Evolutionary conservation across 352 stramenopile species (phyloP), one percentile per base, ranked within the genome.

Genomic region (Phytophthora nicotianae): DNA sequence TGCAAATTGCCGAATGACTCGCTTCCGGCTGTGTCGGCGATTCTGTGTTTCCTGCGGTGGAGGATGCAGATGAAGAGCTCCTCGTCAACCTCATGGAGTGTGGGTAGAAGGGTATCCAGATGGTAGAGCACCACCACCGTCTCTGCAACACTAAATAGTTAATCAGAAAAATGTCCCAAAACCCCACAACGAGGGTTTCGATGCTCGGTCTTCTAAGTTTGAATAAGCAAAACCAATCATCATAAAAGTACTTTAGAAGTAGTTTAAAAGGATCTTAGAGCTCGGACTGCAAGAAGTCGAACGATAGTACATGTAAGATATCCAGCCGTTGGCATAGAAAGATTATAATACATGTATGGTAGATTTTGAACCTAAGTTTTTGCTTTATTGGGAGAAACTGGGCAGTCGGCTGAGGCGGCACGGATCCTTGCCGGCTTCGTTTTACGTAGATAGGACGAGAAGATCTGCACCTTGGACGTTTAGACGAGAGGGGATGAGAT

Each of bases 151-250:
- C 32, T 38, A 14, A 9, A 6, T 46, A 27, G n/a, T 66, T 66
- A 55, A 55, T 56, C 49, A 66, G 50, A 66, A 42, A 42, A 43
- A 23, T 56, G 46, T 38, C 43, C 37, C 55, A 63, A 53, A 50
- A 20, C 11, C 23, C 11, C 4, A 29, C 24, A 24, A 27, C 17
- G 7, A 8, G 23, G 24, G 33, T 62, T 63, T 55, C 37, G 45
- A 10, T 50, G 35, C 32, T 38, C 3, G 32, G 11, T 17, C 32
- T 38, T 38, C 32, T n/a, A 16, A 38, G 32, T 38, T 38, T 38
- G 32, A 38, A 38, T 5, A 38, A 17, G 10, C 9, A 38, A 38
- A 38, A 16, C 3, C 3, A 27, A 27, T 27, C 24, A 27, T 3
- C 24, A 27, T 6, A 27, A 27, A 27, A 27, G 24, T 27, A 6